These are phyloP conservation scores for Coemansia erecta DNA, from an alignment of 192 early-diverging fungal genomes.

Conservation along the genomic window DNA sequence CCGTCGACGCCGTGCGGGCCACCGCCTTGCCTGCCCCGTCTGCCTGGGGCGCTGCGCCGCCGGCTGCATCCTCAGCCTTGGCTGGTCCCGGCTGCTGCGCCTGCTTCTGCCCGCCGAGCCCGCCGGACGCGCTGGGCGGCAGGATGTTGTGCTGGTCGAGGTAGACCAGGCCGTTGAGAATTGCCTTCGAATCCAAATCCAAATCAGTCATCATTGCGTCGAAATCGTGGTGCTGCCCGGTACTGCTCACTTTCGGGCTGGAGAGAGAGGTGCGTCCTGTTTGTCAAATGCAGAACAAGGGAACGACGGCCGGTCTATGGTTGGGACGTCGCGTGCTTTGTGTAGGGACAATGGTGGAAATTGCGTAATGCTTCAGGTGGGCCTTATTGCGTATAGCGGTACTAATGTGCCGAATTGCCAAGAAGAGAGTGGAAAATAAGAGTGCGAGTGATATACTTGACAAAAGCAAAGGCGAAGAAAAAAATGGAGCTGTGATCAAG, in stretches of 20 bases:
- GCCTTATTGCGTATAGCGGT: too few species aligned
- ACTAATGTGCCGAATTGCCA: too few species aligned
- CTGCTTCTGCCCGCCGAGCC: conserved; percentile 10
- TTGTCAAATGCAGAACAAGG: too few species aligned
- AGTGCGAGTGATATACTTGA: too few species aligned
- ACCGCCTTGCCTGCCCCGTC: not conserved
- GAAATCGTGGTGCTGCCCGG: not conserved
- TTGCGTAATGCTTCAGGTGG: not conserved
- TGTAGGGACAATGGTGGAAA: not conserved
- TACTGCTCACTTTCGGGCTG: not conserved
- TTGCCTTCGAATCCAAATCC: conserved; percentile 52
- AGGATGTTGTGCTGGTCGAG: conserved; percentile 47
- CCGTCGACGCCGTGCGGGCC: not conserved
- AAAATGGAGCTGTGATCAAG: too few species aligned
- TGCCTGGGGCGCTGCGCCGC: not conserved
- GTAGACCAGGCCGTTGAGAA: conserved; percentile 49
- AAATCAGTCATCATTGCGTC: conserved; percentile 48
- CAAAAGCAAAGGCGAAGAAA: too few species aligned
- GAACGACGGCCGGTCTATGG: too few species aligned
- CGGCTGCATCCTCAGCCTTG: not conserved
- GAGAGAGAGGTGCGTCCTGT: not conserved
- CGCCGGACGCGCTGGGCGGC: conserved; percentile 24
- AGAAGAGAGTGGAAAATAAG: too few species aligned
- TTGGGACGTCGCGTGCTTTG: not conserved
- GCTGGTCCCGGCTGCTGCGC: conserved; percentile 2